phyloP scores from a whole-genome alignment of 495 filamentous ascomycete species.

The Tuber borchii region DNA sequence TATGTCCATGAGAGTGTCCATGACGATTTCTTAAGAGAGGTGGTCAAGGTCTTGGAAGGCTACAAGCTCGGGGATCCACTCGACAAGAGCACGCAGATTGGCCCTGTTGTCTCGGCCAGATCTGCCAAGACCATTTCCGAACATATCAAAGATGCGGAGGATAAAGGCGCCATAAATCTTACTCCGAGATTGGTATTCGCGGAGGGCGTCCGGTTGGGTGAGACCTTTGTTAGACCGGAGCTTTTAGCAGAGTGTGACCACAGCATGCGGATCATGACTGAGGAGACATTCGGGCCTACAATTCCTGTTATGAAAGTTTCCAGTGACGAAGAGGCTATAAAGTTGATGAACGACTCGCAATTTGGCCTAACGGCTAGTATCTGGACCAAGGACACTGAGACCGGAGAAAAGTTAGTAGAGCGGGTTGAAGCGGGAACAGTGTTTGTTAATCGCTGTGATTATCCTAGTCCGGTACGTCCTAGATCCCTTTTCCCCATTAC shows the following conservation, averaged over 20 bases:
- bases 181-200: conserved; percentile 56
- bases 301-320: conserved; percentile 92
- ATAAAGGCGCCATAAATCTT: conserved; percentile 72
- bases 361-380: conserved; percentile 95
- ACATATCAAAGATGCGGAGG: conserved; percentile 77
- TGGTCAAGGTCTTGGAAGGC: conserved; percentile 72
- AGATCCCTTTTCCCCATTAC: conserved; percentile 1
- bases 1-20: conserved; percentile 84
- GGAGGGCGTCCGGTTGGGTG: conserved; percentile 34
- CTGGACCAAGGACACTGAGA: conserved; percentile 83
- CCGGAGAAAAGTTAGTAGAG: conserved; percentile 71
- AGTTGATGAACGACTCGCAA: conserved; percentile 89
- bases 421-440: conserved; percentile 89
- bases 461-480: conserved; percentile 74
- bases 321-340: conserved; percentile 71
- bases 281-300: conserved; percentile 93
- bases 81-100: conserved; percentile 69
- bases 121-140: conserved; percentile 67
- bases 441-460: conserved; percentile 93
- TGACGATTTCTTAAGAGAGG: conserved; percentile 67
- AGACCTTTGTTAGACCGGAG: conserved; percentile 75
- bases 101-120: conserved; percentile 75
- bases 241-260: conserved; percentile 77
- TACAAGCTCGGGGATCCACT: conserved; percentile 86
- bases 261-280: conserved; percentile 81